Base-by-base conservation (phyloP, 306 rosid genomes). In the Trifolium repens region DNA sequence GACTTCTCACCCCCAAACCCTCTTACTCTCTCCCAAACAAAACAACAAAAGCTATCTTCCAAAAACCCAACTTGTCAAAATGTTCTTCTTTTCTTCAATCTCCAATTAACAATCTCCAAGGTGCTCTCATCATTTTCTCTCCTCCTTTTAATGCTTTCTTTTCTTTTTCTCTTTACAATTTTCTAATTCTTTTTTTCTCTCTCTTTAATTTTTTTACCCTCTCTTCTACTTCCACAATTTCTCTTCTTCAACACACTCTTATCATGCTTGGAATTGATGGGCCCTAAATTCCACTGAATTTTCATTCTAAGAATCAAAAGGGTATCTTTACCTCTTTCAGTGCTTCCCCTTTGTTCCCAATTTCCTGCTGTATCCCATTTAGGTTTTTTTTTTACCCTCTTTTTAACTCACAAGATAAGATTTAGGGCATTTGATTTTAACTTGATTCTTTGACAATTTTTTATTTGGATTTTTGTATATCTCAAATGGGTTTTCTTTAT, bases 201-300 rank as follows among this genome's bases (percentile, higher is more conserved):
- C 24, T 22, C 24, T 22, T 22, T 22, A 22, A 22, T 22, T 22
- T 49, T 58, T 54, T 59, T 16, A 50, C 70, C 76, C 63, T 75
- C 80, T 37, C 86, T 75, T 66, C 73, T 85, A 58, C 73, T 80
- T 58, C n/a, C 10, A 57, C 66, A 13, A 72, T 43, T 53, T 80
- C 73, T 74, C 80, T 61, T 70, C 74, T 80, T 76, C 65, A 79
- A 70, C 88, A 81, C 91, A 77, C 85, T 78, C 93, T 87, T 80
- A 67, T 86, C 77, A 71, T 86, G 91, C 91, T 86, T 91, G 87
- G 89, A 84, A 83, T 89, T 89, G 89, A 79, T 88, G 92, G 97
- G 91, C 97, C 97, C 97, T 55, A 61, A 83, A 81, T 75, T 89
- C 97, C 97, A 89, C 97, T 85, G 79, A 86, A 66, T 70, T 88